Base-by-base conservation (phyloP, 495 filamentous ascomycete genomes). In the Lindgomyces ingoldianus region DNA sequence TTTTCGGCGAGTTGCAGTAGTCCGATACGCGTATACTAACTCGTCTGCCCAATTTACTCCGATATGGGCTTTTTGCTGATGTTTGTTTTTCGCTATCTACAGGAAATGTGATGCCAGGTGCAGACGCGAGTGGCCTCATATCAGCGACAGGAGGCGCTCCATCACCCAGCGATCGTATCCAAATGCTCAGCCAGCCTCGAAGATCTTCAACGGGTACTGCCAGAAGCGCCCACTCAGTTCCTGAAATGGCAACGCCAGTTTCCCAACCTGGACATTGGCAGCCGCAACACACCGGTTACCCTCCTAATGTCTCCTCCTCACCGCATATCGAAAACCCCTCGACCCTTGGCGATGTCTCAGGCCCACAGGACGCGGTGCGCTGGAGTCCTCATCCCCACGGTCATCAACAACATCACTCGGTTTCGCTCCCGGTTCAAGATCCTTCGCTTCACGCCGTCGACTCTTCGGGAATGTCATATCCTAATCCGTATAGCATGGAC, bases 191-290 rank as follows among this genome's bases (percentile, higher is more conserved):
- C 60, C 62, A 70, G 24, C 60, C 68, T 0, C 59, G 68, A 12
- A 39, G 58, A 49, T 64, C 68, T 19, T 67, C 64, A 46, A 67
- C 68, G 12, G 47, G 55, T 46, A 63, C 58, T 1, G 53, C 59
- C 27, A 58, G 64, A 55, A 65, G 53, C 46, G 56, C 50, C 12
- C 66, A 64, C 39, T 66, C 62, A 26, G 57, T 60, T 14, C 44
- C 56, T 14, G 57, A 66, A 49, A 60, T 67, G 44, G 41, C 53
- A 12, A 68, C 63, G 14, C 68, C 62, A 21, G 63, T 60, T 24
- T 70, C 68, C 4, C 65, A 68, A 45, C 57, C 65, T 14, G 58
- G 47, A 30, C 67, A 69, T 21, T 70, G 67, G 70, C 67, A 62
- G 29, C 29, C 52, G 9, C 70, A 72, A 30, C 58, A 60, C 22